Evolutionary conservation across 257 asterid genomes (phyloP).

Genomic region (Eucommia ulmoides): DNA sequence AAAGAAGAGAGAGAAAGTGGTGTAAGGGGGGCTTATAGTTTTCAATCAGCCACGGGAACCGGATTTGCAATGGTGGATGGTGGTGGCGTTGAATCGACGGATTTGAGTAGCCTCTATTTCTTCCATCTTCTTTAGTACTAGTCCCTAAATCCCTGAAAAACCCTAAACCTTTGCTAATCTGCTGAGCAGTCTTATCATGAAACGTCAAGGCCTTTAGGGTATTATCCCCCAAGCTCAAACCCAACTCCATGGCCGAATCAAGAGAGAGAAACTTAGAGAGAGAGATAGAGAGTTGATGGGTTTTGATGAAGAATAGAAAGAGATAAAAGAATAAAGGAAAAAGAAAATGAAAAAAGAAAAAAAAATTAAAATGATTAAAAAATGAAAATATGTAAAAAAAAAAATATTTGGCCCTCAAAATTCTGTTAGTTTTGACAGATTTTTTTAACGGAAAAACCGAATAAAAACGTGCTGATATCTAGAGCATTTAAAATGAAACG

Average conservation of each 20-base stretch:
- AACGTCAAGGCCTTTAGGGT: slow-evolving; percentile 41
- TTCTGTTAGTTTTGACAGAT: no score
- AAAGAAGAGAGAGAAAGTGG: no score
- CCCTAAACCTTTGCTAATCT: slow-evolving; percentile 38
- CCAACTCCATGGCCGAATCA: slow-evolving; percentile 47
- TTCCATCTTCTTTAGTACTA: slow-evolving; percentile 5
- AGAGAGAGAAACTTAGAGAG: background rate
- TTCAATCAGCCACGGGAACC: slow-evolving; percentile 60
- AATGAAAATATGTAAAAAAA: no score
- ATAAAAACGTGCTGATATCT: no score
- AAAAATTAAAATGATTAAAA: no score
- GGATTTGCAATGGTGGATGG: slow-evolving; percentile 17
- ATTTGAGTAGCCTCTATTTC: slow-evolving; percentile 31
- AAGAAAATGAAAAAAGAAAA: no score
- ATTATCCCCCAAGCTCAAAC: slow-evolving; percentile 71
- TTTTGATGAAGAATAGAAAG: background rate
- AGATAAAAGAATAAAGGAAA: no score
- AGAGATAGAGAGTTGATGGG: background rate
- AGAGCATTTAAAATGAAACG: no score
- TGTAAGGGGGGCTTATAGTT: slow-evolving; percentile 41
- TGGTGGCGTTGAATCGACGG: slow-evolving; percentile 35
- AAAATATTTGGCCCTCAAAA: no score
- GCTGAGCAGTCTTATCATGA: slow-evolving; percentile 28
- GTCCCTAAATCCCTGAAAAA: slow-evolving; percentile 56
- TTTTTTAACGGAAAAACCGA: no score